Percentiles rank a stretch among this genome's conserved stretches.
Evolutionary conservation across 805 yeast species (phyloP).

Genomic region (Kuraishia molischiana): DNA sequence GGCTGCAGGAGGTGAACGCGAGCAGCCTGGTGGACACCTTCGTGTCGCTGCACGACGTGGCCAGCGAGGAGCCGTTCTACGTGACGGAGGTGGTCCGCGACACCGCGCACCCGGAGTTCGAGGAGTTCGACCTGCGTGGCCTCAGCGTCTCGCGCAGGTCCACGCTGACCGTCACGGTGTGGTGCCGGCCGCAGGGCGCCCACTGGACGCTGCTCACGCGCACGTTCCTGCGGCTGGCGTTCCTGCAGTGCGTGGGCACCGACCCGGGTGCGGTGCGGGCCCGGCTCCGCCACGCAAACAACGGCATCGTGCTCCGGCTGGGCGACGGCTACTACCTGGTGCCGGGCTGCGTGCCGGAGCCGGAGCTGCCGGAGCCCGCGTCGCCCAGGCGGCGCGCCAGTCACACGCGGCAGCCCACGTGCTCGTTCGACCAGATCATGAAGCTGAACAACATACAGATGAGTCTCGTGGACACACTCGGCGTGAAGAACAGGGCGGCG

Average conservation of each 20-base stretch:
- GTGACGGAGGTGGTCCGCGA: conserved; percentile 22
- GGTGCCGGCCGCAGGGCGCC: conserved; percentile 7
- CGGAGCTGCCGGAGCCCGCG: not conserved
- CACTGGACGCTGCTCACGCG: conserved; percentile 17
- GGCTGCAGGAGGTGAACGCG: conserved; percentile 17
- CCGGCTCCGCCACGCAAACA: conserved; percentile 10
- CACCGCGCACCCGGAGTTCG: conserved; percentile 19
- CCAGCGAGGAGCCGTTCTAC: conserved; percentile 18
- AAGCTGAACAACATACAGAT: conserved; percentile 26
- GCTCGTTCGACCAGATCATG: conserved; percentile 31
- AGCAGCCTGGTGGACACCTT: conserved; percentile 22
- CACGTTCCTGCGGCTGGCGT: conserved; percentile 17
- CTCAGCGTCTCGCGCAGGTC: conserved; percentile 3
- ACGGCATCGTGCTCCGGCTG: conserved; percentile 17
- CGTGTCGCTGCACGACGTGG: conserved; percentile 21
- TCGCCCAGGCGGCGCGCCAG: conserved; percentile 2
- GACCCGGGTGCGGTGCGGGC: conserved; percentile 11
- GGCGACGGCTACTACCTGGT: conserved; percentile 22
- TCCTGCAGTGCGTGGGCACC: conserved; percentile 21
- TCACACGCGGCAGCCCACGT: conserved; percentile 13
- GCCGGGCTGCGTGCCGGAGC: conserved; percentile 4
- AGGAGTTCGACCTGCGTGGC: conserved; percentile 14
- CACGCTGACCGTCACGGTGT: conserved; percentile 10
- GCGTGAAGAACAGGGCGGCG: conserved; percentile 2
- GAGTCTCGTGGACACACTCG: conserved; percentile 23